Percentiles rank a stretch among this genome's conserved stretches.
Evolutionary conservation across 2,329 filamentous ascomycete genomes (phyloP).

Genomic region (Colletotrichum sp.): DNA sequence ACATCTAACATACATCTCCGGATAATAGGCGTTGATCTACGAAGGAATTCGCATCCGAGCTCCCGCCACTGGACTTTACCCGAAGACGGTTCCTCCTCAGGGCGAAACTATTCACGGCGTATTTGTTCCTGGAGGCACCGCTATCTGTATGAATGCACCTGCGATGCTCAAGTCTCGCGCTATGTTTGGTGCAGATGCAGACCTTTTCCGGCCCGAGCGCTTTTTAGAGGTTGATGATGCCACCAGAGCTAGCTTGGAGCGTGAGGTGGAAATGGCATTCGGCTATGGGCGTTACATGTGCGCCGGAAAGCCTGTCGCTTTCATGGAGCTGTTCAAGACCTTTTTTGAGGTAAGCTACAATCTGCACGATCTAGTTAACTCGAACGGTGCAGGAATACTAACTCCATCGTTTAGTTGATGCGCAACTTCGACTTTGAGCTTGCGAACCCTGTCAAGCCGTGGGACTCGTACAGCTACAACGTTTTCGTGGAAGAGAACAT

Average conservation of each 20-base stretch:
- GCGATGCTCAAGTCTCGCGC: slow-evolving; percentile 44
- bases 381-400: not conserved
- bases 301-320: slow-evolving; percentile 54
- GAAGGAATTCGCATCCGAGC: slow-evolving; percentile 8
- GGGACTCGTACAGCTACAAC: not conserved
- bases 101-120: slow-evolving; percentile 29
- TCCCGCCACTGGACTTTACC: not conserved
- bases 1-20: not conserved
- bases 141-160: slow-evolving; percentile 42
- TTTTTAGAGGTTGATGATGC: slow-evolving; percentile 47
- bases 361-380: not conserved
- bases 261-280: slow-evolving; percentile 54
- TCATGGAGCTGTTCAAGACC: slow-evolving; percentile 58
- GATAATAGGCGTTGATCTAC: not conserved
- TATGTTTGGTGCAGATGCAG: slow-evolving; percentile 47
- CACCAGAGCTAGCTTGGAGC: slow-evolving; percentile 40
- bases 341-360: slow-evolving; percentile 3
- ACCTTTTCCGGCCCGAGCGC: slow-evolving; percentile 52
- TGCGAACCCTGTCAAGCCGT: not conserved
- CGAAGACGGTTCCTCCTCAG: not conserved
- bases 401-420: not conserved
- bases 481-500: not conserved
- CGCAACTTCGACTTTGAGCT: slow-evolving; percentile 11
- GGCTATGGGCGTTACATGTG: slow-evolving; percentile 54
- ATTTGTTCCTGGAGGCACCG: slow-evolving; percentile 39